Base-by-base conservation (phyloP, 495 filamentous ascomycete species). In the Monascus purpureus region DNA sequence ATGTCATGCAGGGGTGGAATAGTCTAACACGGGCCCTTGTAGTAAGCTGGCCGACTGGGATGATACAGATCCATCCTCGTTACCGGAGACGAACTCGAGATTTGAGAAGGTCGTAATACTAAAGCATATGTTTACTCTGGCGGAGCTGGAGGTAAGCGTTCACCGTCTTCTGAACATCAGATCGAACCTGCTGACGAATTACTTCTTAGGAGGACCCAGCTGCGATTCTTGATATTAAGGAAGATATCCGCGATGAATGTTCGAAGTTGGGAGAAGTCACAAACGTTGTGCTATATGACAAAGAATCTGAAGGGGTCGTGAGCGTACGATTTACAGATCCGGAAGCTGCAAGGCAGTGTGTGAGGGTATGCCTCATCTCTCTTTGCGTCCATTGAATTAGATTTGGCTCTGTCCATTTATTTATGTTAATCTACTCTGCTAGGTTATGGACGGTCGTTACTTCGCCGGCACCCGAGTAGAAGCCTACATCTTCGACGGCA, bases 31-130 rank as follows among this genome's bases (percentile, higher is more conserved):
- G 17, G 17, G 2, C n/a, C 19, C 18, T 15, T 29, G 33, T 39
- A 86, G 80, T 45, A 86, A 87, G 61, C 73, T 93, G 11, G 81
- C 82, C 13, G 87, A 95, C 55, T 96, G 88, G 88, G 73, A 78
- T 52, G 87, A 93, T 41, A 82, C 87, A 39, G 86, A 93, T 37
- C 75, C 77, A n/a, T 55, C 61, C 9, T 46, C 52, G 1, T 37
- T 70, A 2, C 58, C 66, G 9, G 69, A 75, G 2, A 72, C 70
- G 5, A 70, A 45, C 33, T 70, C 69, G 28, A 69, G 70, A 40
- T 77, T 69, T 42, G 82, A 84, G 40, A 86, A 85, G 45, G 59
- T 82, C 2, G 86, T 95, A 12, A 76, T 96, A 33, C 56, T 99
- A 35, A 82, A 85, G 45, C 80, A 93, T 50, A 92, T 94, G 83